Evolutionary conservation across 768 basidiomycete species (phyloP).

Genomic region (Russula vinacea): DNA sequence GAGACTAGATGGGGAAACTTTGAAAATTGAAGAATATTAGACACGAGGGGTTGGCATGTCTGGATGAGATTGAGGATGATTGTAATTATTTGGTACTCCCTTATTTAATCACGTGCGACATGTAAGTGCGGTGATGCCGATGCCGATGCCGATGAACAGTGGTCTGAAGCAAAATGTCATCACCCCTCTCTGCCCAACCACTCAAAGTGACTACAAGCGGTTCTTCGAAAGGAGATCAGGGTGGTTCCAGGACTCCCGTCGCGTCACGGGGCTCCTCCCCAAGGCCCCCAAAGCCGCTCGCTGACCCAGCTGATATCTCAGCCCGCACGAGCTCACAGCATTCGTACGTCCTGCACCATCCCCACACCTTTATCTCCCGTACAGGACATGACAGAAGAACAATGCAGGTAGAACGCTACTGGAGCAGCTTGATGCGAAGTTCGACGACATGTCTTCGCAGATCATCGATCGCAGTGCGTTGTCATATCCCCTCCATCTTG

Average conservation of each 20-base stretch:
- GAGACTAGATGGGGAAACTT: neutral
- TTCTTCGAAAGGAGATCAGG: slow-evolving; percentile 21
- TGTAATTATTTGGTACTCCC: too few species aligned
- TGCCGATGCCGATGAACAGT: too few species aligned
- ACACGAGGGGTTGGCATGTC: too few species aligned
- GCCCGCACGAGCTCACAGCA: slow-evolving; percentile 90
- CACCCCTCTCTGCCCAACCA: slow-evolving; percentile 24
- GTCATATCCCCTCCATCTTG: neutral
- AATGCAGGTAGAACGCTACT: slow-evolving; percentile 80
- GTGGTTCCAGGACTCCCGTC: slow-evolving; percentile 18
- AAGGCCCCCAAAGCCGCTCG: slow-evolving; percentile 18
- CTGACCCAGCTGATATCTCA: slow-evolving; percentile 62
- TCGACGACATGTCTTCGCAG: slow-evolving; percentile 90
- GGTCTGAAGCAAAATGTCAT: slow-evolving; percentile 2
- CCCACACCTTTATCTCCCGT: neutral
- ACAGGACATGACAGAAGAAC: neutral
- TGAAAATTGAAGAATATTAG: neutral
- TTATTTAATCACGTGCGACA: slow-evolving; percentile 2
- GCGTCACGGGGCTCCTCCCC: slow-evolving; percentile 16
- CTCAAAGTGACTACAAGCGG: slow-evolving; percentile 26
- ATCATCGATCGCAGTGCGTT: slow-evolving; percentile 79
- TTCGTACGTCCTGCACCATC: slow-evolving; percentile 60
- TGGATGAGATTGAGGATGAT: too few species aligned
- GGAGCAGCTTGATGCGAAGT: slow-evolving; percentile 84
- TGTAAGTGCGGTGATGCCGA: too few species aligned